These are phyloP conservation scores for Nasturtium officinale DNA, from an alignment of 345 rosid genomes.

Conservation along the genomic window DNA sequence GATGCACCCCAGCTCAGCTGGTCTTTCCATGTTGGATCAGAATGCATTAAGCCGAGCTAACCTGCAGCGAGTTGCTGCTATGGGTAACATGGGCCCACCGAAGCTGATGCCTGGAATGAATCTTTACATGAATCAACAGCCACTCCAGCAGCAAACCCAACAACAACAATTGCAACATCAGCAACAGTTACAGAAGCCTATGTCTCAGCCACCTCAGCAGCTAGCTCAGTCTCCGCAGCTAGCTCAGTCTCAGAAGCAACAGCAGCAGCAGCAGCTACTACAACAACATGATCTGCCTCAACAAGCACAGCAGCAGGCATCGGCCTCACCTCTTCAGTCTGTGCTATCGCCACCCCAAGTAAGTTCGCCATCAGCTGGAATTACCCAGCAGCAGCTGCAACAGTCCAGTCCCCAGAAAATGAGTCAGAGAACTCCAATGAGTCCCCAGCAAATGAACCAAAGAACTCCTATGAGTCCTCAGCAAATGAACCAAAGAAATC, in stretches of 20 bases:
- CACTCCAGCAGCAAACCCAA: slow-evolving; percentile 41
- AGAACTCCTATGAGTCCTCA: slow-evolving; percentile 76
- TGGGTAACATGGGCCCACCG: slow-evolving; percentile 91
- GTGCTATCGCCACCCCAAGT: slow-evolving; percentile 80
- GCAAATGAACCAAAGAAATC: slow-evolving; percentile 81
- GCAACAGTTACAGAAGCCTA: slow-evolving; percentile 49
- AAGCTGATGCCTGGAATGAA: slow-evolving; percentile 72
- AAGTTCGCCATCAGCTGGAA: slow-evolving; percentile 74
- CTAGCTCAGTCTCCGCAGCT: slow-evolving; percentile 46
- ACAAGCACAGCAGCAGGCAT: slow-evolving; percentile 54
- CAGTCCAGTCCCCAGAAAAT: slow-evolving; percentile 65
- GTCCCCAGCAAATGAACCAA: slow-evolving; percentile 72
- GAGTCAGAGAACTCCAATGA: slow-evolving; percentile 61
- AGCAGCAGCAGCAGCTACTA: slow-evolving; percentile 40
- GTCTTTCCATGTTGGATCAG: slow-evolving; percentile 64
- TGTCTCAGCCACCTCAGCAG: slow-evolving; percentile 44
- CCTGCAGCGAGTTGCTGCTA: slow-evolving; percentile 59
- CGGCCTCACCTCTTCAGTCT: slow-evolving; percentile 68
- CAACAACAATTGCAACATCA: slow-evolving; percentile 47
- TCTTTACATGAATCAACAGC: slow-evolving; percentile 66
- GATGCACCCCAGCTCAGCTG: slow-evolving; percentile 63
- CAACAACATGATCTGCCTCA: slow-evolving; percentile 46
- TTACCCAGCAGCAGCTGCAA: slow-evolving; percentile 58
- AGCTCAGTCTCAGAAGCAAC: slow-evolving; percentile 39
- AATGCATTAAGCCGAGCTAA: slow-evolving; percentile 58